phyloP scores from a whole-genome alignment of 106 monocot species.

The Agapanthus africanus region DNA sequence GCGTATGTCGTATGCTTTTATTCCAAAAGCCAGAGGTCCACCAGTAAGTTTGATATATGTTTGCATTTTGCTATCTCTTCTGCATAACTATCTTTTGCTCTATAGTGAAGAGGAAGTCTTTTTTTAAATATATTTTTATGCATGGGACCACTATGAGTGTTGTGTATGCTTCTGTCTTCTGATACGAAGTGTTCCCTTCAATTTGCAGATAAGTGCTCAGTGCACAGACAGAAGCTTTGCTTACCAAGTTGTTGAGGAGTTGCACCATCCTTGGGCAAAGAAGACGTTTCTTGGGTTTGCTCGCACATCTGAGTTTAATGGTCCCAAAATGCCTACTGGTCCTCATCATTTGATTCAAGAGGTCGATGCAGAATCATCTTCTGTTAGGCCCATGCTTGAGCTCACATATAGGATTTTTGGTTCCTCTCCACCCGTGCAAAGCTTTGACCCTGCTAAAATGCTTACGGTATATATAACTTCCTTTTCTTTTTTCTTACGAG shows the following conservation, averaged over 20 bases:
- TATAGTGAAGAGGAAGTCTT: background rate
- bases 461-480: conserved; percentile 60
- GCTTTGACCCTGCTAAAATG: conserved; percentile 95
- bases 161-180: background rate
- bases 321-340: conserved; percentile 47
- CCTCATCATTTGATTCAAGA: conserved; percentile 81
- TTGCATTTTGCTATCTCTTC: background rate
- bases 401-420: conserved; percentile 83
- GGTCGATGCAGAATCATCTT: conserved; percentile 33
- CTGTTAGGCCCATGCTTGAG: conserved; percentile 47
- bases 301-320: conserved; percentile 84
- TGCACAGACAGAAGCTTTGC: conserved; percentile 80
- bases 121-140: background rate
- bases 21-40: conserved; percentile 82
- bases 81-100: background rate
- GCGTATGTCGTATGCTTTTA: conserved; percentile 71
- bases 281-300: conserved; percentile 78
- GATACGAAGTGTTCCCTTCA: conserved; percentile 1
- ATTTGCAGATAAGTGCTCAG: conserved; percentile 59
- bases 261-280: conserved; percentile 91
- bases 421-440: conserved; percentile 82
- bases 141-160: background rate
- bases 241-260: conserved; percentile 56
- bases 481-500: background rate
- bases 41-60: conserved; percentile 44